Evolutionary conservation across 2,329 filamentous ascomycete genomes (phyloP), one percentile per base, ranked within the genome.

Genomic region (Zymoseptoria ardabiliae): DNA sequence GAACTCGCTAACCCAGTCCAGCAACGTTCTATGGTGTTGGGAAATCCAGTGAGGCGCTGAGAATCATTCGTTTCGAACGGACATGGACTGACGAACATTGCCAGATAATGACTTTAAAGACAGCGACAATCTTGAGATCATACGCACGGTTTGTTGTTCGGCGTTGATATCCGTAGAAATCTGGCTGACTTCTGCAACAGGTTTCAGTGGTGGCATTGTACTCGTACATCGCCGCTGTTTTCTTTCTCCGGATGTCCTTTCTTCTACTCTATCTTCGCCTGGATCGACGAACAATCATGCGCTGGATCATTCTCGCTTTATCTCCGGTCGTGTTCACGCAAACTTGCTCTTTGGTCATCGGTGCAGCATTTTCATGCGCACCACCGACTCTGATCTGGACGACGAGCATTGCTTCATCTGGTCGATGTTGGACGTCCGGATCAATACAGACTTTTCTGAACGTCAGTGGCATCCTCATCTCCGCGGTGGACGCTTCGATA

Each of bases 1-100:
- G 17, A 19, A 53, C 10, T 45, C 6, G 13, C 49, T 49, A 17
- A 56, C 23, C n/a, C 25, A n/a, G 19, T 10, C 19, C 51, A 51
- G 63, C 35, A 17, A 59, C 57, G 7, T 63, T 59, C 50, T 56
- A 61, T 58, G 63, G 63, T 21, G 52, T 56, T 22, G 63, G 63
- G 1, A 56, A 58, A 25, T 59, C 61, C 25, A 23, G 60, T 61
- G 41, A 48, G 59, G 20, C 17, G n/a, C n/a, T n/a, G n/a, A n/a
- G n/a, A n/a, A n/a, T n/a, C n/a, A n/a, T n/a, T 41, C 35, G 35
- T 41, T 41, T 6, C n/a, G n/a, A n/a, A n/a, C n/a, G 11, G 3
- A 13, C 35, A 45, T n/a, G 35, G 35, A 45, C 35, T 45, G 35
- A 45, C 4, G 13, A 13, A 45, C 4, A n/a, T n/a, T n/a, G 17